Evolutionary conservation across 2,329 filamentous ascomycete species (phyloP).

Genomic region (Pseudogymnoascus sp.): DNA sequence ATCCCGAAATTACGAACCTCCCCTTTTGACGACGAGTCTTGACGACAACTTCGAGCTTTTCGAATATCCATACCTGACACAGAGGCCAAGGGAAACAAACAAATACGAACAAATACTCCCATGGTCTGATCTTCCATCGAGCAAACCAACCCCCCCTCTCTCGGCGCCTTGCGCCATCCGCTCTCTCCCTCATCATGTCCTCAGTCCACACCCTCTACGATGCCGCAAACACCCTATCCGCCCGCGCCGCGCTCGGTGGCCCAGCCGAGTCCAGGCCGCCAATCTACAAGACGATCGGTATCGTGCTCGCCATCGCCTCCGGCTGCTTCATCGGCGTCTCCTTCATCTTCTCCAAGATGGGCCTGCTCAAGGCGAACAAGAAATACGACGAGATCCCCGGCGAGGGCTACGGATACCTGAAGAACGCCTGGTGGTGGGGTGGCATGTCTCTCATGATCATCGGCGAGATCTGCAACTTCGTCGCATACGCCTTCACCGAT

Average conservation of each 20-base stretch:
- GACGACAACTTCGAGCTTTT: not conserved
- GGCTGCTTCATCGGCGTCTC: slow-evolving; percentile 90
- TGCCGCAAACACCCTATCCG: not conserved
- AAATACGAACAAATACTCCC: not conserved
- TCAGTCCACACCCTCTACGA: not conserved
- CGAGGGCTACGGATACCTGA: slow-evolving; percentile 94
- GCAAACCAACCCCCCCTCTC: not conserved
- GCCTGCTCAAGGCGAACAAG: slow-evolving; percentile 81
- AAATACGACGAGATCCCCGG: slow-evolving; percentile 96
- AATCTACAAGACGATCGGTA: slow-evolving; percentile 76
- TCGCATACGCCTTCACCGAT: slow-evolving; percentile 93
- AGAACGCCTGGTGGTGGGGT: slow-evolving; percentile 89
- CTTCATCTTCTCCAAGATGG: slow-evolving; percentile 92
- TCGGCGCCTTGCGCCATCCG: not conserved
- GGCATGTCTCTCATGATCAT: slow-evolving; percentile 97
- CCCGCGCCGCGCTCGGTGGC: not conserved
- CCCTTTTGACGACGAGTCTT: not conserved
- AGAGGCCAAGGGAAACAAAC: not conserved
- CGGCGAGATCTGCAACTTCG: slow-evolving; percentile 94
- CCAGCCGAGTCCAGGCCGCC: slow-evolving; percentile 19
- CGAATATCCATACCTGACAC: not conserved
- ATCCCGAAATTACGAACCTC: not conserved
- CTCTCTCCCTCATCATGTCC: not conserved
- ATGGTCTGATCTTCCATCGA: not conserved
- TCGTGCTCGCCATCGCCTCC: slow-evolving; percentile 76